phyloP scores from a whole-genome alignment of 805 yeast species.

The Yarrowia divulgata region DNA sequence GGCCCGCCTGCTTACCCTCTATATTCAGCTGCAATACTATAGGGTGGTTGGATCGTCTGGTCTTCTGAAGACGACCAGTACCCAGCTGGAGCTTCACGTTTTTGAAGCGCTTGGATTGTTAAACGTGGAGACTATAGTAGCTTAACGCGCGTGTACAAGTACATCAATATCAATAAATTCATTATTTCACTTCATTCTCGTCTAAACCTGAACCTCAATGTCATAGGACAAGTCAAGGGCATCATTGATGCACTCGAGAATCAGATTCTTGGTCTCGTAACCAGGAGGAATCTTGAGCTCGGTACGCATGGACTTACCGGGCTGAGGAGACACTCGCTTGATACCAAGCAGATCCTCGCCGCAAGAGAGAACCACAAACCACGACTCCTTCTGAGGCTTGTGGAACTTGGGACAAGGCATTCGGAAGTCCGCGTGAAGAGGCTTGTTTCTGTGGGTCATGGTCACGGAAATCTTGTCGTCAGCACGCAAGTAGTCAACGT shows the following conservation, averaged over 20 bases:
- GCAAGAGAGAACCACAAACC: constrained; percentile 78
- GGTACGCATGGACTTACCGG: constrained; percentile 25
- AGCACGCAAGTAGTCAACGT: constrained; percentile 45
- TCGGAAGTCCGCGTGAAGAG: constrained; percentile 61
- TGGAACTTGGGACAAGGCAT: constrained; percentile 84
- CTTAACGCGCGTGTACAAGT: background rate
- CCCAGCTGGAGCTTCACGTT: background rate
- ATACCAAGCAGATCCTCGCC: constrained; percentile 65
- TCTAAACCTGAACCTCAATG: constrained; percentile 28
- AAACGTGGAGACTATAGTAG: background rate
- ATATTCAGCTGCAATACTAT: constrained; percentile 2
- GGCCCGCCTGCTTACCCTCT: constrained; percentile 16
- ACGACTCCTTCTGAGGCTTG: constrained; percentile 88
- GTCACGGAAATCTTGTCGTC: constrained; percentile 42
- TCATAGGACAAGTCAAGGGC: constrained; percentile 43
- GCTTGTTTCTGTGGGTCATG: constrained; percentile 35
- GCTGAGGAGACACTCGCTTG: constrained; percentile 62
- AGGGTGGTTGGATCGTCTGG: background rate
- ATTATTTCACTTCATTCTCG: background rate
- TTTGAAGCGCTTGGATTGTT: background rate
- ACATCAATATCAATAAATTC: background rate
- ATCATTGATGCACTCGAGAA: constrained; percentile 43
- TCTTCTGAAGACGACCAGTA: background rate
- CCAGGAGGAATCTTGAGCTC: constrained; percentile 31
- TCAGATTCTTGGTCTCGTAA: constrained; percentile 17